Conservation (phyloP, 768 basidiomycete genomes). For the Clitopilus passeckerianus region DNA sequence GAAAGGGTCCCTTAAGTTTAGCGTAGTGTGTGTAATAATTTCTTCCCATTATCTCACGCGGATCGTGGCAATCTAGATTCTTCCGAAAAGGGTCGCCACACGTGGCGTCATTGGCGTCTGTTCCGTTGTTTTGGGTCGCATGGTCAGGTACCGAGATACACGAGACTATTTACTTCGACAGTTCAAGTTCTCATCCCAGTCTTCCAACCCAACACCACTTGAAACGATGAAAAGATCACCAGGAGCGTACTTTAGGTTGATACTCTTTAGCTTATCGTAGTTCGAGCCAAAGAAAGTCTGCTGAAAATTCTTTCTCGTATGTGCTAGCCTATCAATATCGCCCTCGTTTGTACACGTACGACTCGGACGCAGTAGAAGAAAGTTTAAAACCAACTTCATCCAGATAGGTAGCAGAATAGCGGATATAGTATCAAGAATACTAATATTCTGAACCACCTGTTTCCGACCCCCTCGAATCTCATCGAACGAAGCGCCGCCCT, state of each 20-base stretch:
- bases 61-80: not conserved
- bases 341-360: not conserved
- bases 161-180: conserved; percentile 26
- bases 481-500: not conserved
- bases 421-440: not conserved
- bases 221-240: conserved; percentile 37
- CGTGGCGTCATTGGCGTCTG: not conserved
- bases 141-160: not conserved
- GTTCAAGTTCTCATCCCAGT: no score
- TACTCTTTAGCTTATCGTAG: conserved; percentile 30
- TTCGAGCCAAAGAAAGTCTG: conserved; percentile 43
- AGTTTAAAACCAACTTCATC: not conserved
- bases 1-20: not conserved
- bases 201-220: conserved; percentile 45
- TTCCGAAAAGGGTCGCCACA: not conserved
- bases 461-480: not conserved
- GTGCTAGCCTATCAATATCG: conserved; percentile 33
- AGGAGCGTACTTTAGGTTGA: conserved; percentile 44
- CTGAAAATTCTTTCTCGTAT: conserved; percentile 34
- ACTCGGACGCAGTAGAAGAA: no score
- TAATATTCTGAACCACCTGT: not conserved
- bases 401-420: not conserved
- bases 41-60: not conserved
- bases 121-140: not conserved
- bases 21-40: not conserved